phyloP scores from a whole-genome alignment of 352 stramenopile species.

The Pythium oligandrum region DNA sequence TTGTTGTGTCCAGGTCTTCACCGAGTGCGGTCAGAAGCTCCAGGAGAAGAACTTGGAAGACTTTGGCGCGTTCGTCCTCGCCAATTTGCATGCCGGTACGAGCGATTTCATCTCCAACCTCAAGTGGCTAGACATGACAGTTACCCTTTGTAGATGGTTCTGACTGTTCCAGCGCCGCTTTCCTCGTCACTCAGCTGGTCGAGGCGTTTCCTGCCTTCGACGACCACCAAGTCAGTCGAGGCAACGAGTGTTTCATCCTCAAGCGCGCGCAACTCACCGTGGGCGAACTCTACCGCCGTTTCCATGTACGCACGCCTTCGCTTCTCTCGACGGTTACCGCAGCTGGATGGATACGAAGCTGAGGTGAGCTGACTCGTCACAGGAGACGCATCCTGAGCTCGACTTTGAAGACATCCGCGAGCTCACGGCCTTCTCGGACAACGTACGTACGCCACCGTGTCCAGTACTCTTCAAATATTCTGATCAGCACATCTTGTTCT shows the following conservation, averaged over 20 bases:
- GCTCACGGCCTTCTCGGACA: slow-evolving; percentile 65
- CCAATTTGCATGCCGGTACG: slow-evolving; percentile 30
- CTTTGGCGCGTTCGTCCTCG: slow-evolving; percentile 75
- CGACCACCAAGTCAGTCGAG: slow-evolving; percentile 48
- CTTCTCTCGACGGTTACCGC: too few relatives aligned
- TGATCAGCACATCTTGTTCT: background rate
- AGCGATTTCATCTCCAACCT: background rate
- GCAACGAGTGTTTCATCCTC: slow-evolving; percentile 46
- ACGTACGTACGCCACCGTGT: slow-evolving; percentile 24
- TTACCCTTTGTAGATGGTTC: background rate
- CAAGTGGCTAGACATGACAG: background rate
- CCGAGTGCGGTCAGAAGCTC: slow-evolving; percentile 53
- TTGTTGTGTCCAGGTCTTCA: slow-evolving; percentile 31
- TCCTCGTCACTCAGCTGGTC: slow-evolving; percentile 54
- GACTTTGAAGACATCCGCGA: slow-evolving; percentile 57
- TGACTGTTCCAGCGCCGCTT: slow-evolving; percentile 27
- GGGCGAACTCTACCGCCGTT: slow-evolving; percentile 52
- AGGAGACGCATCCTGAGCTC: slow-evolving; percentile 46
- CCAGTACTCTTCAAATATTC: background rate
- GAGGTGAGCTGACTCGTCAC: background rate
- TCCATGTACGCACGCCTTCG: slow-evolving; percentile 31
- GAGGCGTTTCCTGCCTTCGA: slow-evolving; percentile 66
- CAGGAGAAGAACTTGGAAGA: slow-evolving; percentile 44
- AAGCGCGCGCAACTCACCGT: slow-evolving; percentile 69
- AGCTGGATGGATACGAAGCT: too few relatives aligned